A percentile compares a stretch with the other conserved stretches of the same genome.
Conservation (phyloP, 768 basidiomycete species). For the Bullera alba region DNA sequence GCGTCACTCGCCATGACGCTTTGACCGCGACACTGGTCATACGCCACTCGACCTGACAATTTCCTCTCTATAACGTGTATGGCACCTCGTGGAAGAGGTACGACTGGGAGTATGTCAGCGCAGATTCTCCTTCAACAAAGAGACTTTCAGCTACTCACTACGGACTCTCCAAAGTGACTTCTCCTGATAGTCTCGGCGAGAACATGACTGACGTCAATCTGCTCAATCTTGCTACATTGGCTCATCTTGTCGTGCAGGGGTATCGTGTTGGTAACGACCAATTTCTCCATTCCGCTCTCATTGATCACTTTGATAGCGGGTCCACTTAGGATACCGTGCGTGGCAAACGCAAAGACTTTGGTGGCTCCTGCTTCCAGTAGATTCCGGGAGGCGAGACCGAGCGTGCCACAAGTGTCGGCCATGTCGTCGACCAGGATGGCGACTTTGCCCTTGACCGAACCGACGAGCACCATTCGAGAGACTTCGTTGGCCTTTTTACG, state of each 20-base stretch:
- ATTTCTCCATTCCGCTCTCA: slow-evolving; percentile 55
- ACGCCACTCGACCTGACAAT: too few species aligned
- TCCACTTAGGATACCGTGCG: slow-evolving; percentile 60
- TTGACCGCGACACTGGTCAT: too few species aligned
- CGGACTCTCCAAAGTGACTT: slow-evolving; percentile 45
- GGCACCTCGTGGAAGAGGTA: slow-evolving; percentile 47
- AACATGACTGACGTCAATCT: slow-evolving; percentile 83
- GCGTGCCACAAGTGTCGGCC: slow-evolving; percentile 92
- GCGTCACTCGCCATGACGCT: too few species aligned
- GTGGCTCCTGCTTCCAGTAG: slow-evolving; percentile 83
- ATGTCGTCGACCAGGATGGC: slow-evolving; percentile 97
- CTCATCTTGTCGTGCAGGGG: slow-evolving; percentile 64
- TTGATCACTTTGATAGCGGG: slow-evolving; percentile 20
- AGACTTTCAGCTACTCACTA: slow-evolving; percentile 30
- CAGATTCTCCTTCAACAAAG: neutral
- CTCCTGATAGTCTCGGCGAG: slow-evolving; percentile 93
- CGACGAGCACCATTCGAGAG: slow-evolving; percentile 69
- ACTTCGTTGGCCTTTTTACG: slow-evolving; percentile 59
- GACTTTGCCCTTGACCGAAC: slow-evolving; percentile 87
- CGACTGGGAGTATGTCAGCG: slow-evolving; percentile 21
- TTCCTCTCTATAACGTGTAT: too few species aligned
- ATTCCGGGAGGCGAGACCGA: slow-evolving; percentile 74
- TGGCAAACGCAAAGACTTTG: slow-evolving; percentile 77
- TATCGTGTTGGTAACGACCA: slow-evolving; percentile 96
- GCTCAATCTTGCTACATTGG: slow-evolving; percentile 66